These are phyloP conservation scores for Dichomitus squalens DNA, from an alignment of 1,284 basidiomycete genomes.

Conservation along the genomic window DNA sequence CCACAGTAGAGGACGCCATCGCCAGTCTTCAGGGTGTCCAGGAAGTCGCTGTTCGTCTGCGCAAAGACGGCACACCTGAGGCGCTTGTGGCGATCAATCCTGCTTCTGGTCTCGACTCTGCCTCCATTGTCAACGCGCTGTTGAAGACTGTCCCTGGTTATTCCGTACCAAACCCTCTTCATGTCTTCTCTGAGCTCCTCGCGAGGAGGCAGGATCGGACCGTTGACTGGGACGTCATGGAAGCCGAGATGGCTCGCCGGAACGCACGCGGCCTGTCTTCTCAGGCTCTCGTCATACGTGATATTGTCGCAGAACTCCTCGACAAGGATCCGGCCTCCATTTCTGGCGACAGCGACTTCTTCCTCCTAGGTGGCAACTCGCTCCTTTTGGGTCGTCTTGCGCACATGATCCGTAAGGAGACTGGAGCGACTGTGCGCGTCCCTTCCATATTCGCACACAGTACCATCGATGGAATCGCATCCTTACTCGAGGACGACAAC, in stretches of 20 bases:
- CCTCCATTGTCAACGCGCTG: conserved; percentile 28
- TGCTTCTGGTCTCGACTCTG: conserved; percentile 9
- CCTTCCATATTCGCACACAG: conserved; percentile 44
- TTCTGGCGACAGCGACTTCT: conserved; percentile 43
- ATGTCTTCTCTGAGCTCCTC: conserved; percentile 26
- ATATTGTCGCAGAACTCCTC: conserved; percentile 44
- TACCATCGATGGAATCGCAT: conserved; percentile 44
- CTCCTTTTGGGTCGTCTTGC: conserved; percentile 47
- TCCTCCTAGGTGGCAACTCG: conserved; percentile 49
- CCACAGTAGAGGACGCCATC: conserved; percentile 46
- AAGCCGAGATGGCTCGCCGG: conserved; percentile 31
- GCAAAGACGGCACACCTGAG: conserved; percentile 37
- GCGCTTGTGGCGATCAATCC: conserved; percentile 36
- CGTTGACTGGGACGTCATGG: conserved; percentile 41
- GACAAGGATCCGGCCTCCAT: conserved; percentile 38
- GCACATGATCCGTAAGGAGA: conserved; percentile 43
- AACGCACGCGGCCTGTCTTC: conserved; percentile 37
- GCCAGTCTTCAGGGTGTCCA: conserved; percentile 45
- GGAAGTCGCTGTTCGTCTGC: conserved; percentile 47
- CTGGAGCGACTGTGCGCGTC: conserved; percentile 40
- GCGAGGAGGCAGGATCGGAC: conserved; percentile 23
- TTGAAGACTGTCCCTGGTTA: conserved; percentile 35
- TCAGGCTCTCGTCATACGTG: conserved; percentile 39
- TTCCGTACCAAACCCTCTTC: conserved; percentile 38
- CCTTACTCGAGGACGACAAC: conserved; percentile 35